Evolutionary conservation across 202 grass and related monocot species (phyloP).

Genomic region (Panicum hallii): DNA sequence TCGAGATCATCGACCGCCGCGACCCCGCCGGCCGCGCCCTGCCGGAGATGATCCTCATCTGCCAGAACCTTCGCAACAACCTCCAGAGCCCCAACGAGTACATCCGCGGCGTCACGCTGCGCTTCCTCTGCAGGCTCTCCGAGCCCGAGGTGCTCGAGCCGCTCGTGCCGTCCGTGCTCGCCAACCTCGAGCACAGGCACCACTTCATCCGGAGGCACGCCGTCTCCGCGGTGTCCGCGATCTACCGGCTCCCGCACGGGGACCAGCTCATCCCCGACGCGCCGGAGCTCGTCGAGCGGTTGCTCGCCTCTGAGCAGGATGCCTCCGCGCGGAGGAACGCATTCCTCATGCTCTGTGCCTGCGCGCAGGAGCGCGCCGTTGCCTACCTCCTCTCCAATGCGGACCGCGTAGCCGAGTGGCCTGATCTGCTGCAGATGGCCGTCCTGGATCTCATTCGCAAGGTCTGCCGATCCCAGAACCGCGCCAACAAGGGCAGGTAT

Average conservation of each 20-base stretch:
- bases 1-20: slow-evolving; percentile 70
- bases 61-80: slow-evolving; percentile 88
- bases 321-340: slow-evolving; percentile 66
- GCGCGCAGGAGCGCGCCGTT: slow-evolving; percentile 60
- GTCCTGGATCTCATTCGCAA: slow-evolving; percentile 88
- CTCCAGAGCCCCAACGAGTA: slow-evolving; percentile 82
- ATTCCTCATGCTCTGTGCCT: slow-evolving; percentile 73
- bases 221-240: slow-evolving; percentile 63
- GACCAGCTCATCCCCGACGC: slow-evolving; percentile 83
- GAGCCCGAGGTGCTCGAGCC: slow-evolving; percentile 80
- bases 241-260: slow-evolving; percentile 68
- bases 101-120: slow-evolving; percentile 70
- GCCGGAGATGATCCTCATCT: slow-evolving; percentile 93
- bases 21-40: slow-evolving; percentile 64
- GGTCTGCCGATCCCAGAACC: slow-evolving; percentile 73
- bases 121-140: slow-evolving; percentile 67
- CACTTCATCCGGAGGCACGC: slow-evolving; percentile 64
- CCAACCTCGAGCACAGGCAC: slow-evolving; percentile 77
- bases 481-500: slow-evolving; percentile 82
- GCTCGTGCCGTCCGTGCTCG: slow-evolving; percentile 66
- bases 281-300: slow-evolving; percentile 70
- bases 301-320: slow-evolving; percentile 66
- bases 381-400: slow-evolving; percentile 65
- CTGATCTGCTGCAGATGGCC: slow-evolving; percentile 76
- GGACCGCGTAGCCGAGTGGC: slow-evolving; percentile 61